A percentile compares a stretch with the other conserved stretches of the same genome.
Conservation (phyloP, 352 stramenopile genomes). For the Phytophthora podocarpi region DNA sequence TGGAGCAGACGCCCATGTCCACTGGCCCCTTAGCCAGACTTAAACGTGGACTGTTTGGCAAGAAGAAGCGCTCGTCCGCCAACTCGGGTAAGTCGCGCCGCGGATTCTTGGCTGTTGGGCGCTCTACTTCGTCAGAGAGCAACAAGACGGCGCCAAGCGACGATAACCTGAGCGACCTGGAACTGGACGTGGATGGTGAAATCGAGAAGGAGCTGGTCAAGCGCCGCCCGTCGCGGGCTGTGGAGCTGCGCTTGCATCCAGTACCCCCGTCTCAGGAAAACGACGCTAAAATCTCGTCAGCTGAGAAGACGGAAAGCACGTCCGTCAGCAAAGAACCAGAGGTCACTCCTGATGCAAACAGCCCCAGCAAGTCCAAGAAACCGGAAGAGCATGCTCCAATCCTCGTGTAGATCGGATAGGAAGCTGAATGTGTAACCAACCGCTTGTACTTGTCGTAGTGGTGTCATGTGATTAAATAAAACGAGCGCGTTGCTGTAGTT, state of each 20-base stretch:
- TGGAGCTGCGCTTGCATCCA: constrained; percentile 28
- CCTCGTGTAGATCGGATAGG: constrained; percentile 18
- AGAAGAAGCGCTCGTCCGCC: constrained; percentile 44
- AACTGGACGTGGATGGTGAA: constrained; percentile 74
- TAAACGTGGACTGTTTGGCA: constrained; percentile 51
- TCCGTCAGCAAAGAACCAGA: constrained; percentile 15
- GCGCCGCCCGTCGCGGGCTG: constrained; percentile 51
- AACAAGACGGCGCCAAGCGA: constrained; percentile 33
- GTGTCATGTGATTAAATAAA: constrained; percentile 45
- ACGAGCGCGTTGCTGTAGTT: constrained; percentile 35
- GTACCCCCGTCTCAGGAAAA: constrained; percentile 16
- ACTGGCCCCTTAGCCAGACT: constrained; percentile 54
- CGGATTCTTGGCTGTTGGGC: constrained; percentile 34
- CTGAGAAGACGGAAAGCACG: constrained; percentile 19
- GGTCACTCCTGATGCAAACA: constrained; percentile 16
- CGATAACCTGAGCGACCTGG: constrained; percentile 56
- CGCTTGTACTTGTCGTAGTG: constrained; percentile 20
- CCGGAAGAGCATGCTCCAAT: constrained; percentile 13
- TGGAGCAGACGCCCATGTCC: constrained; percentile 15
- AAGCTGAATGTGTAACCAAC: constrained; percentile 14
- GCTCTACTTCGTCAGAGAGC: constrained; percentile 35
- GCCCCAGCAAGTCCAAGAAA: constrained; percentile 9
- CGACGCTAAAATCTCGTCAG: constrained; percentile 1
- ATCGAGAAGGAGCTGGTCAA: constrained; percentile 72
- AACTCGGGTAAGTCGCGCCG: constrained; percentile 42